These are phyloP conservation scores for Monosporascus sp. DNA, from an alignment of 2,329 filamentous ascomycete species.

Conservation along the genomic window DNA sequence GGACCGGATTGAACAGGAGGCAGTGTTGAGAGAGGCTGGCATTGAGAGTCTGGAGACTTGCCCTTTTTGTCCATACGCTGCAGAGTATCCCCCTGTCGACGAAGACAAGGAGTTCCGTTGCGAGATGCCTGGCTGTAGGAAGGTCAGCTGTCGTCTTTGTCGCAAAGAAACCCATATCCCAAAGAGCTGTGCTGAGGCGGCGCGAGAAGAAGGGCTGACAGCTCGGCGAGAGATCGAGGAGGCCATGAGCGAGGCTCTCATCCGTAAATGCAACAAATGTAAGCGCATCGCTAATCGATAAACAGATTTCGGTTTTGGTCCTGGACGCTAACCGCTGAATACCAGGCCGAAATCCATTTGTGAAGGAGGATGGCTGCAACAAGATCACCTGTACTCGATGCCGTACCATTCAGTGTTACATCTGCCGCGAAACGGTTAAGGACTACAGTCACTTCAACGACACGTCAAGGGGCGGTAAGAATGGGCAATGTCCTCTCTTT, in stretches of 20 bases:
- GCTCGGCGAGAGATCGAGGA: conserved; percentile 70
- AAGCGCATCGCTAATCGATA: conserved; percentile 10
- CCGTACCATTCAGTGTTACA: conserved; percentile 55
- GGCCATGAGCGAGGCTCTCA: conserved; percentile 74
- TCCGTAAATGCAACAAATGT: conserved; percentile 69
- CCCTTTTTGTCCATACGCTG: conserved; percentile 78
- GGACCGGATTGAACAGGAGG: conserved; percentile 65
- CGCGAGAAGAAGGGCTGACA: conserved; percentile 52
- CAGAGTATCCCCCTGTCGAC: conserved; percentile 62
- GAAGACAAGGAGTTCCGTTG: conserved; percentile 70
- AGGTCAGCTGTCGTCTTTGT: conserved; percentile 64
- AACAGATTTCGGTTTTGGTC: not conserved
- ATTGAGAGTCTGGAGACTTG: conserved; percentile 70
- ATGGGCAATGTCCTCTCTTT: conserved; percentile 60
- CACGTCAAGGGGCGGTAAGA: conserved; percentile 35
- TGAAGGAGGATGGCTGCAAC: conserved; percentile 78
- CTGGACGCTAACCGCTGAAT: not conserved
- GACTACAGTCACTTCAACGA: conserved; percentile 69
- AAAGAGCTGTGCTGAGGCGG: conserved; percentile 62
- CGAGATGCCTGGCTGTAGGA: conserved; percentile 57
- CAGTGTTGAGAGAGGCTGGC: conserved; percentile 61
- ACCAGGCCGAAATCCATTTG: conserved; percentile 61
- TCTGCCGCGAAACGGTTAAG: conserved; percentile 59
- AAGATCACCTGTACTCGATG: conserved; percentile 71
- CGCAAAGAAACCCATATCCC: conserved; percentile 65